These are phyloP conservation scores for Fusarium sp. DNA, from an alignment of 2,329 filamentous ascomycete genomes.

Conservation along the genomic window DNA sequence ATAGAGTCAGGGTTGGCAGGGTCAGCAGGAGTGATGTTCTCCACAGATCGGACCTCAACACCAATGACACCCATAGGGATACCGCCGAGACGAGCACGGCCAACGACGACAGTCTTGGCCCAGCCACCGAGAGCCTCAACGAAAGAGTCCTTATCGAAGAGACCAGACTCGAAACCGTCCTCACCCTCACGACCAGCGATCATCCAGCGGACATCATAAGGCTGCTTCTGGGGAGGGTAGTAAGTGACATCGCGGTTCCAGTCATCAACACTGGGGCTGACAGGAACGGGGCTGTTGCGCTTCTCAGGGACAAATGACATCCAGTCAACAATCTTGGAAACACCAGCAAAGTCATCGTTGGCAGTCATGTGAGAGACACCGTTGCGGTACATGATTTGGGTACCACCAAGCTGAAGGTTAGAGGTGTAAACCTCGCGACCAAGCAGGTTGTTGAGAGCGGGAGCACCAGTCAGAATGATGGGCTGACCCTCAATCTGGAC, in stretches of 20 bases:
- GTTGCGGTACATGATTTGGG: slow-evolving; percentile 99
- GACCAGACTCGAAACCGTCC: slow-evolving; percentile 81
- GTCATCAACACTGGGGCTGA: slow-evolving; percentile 83
- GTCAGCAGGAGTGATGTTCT: slow-evolving; percentile 96
- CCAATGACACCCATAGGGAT: slow-evolving; percentile 99
- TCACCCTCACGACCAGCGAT: slow-evolving; percentile 88
- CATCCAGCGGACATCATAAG: slow-evolving; percentile 94
- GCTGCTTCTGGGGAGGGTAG: slow-evolving; percentile 82
- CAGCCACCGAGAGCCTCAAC: slow-evolving; percentile 96
- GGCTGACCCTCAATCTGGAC: slow-evolving; percentile 99
- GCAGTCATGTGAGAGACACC: slow-evolving; percentile 99
- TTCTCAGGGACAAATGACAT: slow-evolving; percentile 97
- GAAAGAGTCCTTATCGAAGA: slow-evolving; percentile 97
- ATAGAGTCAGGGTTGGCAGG: slow-evolving; percentile 98
- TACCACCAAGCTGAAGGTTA: slow-evolving; percentile 98
- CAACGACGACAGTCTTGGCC: slow-evolving; percentile 96
- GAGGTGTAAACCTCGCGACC: slow-evolving; percentile 99
- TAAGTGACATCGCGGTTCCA: slow-evolving; percentile 96
- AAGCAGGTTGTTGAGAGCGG: slow-evolving; percentile 96
- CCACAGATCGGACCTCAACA: slow-evolving; percentile 93
- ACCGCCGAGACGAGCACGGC: slow-evolving; percentile 93
- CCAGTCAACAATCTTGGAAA: slow-evolving; percentile 98
- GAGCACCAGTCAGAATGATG: slow-evolving; percentile 97
- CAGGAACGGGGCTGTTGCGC: slow-evolving; percentile 92
- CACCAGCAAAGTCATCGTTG: slow-evolving; percentile 96